Evolutionary conservation across 2,329 filamentous ascomycete species (phyloP).

Genomic region (Paracorniculantispora psalliotae): DNA sequence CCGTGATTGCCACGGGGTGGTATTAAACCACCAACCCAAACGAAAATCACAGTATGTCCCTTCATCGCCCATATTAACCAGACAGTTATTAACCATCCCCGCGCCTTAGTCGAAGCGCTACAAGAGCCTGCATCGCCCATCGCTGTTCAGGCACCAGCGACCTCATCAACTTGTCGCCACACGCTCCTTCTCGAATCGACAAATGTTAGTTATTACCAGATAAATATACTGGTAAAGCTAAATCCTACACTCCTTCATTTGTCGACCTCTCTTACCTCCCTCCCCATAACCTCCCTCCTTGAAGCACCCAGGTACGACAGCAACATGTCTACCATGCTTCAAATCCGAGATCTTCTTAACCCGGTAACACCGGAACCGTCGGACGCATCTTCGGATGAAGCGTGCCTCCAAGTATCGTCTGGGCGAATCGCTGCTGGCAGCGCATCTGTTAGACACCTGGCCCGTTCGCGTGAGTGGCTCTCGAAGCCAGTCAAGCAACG

Average conservation of each 20-base stretch:
- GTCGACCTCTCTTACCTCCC: neutral
- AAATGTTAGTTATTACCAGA: neutral
- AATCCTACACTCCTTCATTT: neutral
- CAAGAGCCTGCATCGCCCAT: neutral
- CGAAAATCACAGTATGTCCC: neutral
- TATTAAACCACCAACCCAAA: constrained; percentile 1
- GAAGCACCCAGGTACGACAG: neutral
- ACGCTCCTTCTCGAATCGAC: neutral
- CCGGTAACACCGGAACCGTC: constrained; percentile 8
- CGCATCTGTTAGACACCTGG: neutral
- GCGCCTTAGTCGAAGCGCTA: constrained; percentile 1
- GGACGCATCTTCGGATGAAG: constrained; percentile 6
- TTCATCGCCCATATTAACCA: neutral
- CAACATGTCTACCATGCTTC: constrained; percentile 9
- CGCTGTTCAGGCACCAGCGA: neutral
- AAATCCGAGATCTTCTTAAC: constrained; percentile 9
- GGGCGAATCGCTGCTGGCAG: neutral
- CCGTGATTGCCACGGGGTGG: constrained; percentile 9
- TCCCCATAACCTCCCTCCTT: neutral
- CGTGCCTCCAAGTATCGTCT: neutral
- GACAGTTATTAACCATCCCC: constrained; percentile 8
- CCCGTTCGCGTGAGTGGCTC: constrained; percentile 5
- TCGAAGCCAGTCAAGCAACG: constrained; percentile 41
- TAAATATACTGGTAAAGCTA: neutral
- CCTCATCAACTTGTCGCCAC: neutral